Evolutionary conservation across 495 filamentous ascomycete genomes (phyloP).

Genomic region (Chaetomium tenue): DNA sequence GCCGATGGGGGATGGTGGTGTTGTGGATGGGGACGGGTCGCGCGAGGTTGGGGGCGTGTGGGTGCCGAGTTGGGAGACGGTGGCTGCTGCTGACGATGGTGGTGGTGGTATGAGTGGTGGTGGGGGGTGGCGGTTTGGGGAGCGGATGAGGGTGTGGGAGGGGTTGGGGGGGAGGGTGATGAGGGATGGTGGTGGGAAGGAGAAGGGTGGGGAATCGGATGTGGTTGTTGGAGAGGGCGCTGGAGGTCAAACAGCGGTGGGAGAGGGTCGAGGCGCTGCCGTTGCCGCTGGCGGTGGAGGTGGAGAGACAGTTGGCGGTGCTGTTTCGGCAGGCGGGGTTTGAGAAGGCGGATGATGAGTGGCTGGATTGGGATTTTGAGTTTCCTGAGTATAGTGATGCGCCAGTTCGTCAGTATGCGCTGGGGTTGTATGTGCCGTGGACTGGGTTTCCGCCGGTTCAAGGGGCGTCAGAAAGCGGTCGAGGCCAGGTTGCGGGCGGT

Average conservation of each 20-base stretch:
- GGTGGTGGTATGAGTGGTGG: too few species aligned
- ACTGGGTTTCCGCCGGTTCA: background rate
- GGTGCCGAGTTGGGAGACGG: background rate
- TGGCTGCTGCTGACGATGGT: background rate
- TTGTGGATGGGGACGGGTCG: background rate
- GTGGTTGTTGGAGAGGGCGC: background rate
- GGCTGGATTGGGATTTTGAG: conserved; percentile 6
- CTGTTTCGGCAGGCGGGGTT: background rate
- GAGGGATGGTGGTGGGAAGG: background rate
- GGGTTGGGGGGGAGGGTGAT: background rate
- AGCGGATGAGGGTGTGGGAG: background rate
- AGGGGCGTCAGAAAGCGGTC: background rate
- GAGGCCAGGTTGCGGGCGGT: background rate
- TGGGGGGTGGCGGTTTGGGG: background rate
- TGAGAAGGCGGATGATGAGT: background rate
- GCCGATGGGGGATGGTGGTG: background rate
- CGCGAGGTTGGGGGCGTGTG: background rate
- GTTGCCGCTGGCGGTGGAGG: background rate
- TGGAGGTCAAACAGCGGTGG: background rate
- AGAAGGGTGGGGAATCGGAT: background rate
- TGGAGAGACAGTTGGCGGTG: background rate
- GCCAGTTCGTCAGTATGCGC: background rate
- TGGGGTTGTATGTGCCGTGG: background rate
- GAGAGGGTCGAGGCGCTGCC: background rate
- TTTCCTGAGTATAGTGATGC: background rate